Conservation (phyloP, 2,329 filamentous ascomycete genomes). For the Monosporascus sp. region DNA sequence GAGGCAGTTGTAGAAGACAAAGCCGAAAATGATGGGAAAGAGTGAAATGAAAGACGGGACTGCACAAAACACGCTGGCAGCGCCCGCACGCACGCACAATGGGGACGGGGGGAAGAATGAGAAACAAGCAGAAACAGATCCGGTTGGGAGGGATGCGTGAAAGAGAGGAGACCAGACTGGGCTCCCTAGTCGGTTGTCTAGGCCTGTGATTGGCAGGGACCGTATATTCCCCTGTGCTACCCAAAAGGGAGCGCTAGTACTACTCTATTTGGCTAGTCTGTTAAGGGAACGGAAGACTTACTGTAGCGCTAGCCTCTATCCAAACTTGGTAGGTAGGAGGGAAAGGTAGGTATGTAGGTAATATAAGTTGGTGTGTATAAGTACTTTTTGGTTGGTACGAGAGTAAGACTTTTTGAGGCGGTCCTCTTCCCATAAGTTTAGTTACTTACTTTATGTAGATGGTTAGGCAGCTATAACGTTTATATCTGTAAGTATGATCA, state of each 20-base stretch:
- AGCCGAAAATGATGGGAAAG: slow-evolving; percentile 19
- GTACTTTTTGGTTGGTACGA: background rate
- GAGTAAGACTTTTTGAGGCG: too few species aligned
- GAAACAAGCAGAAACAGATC: background rate
- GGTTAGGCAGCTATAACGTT: too few species aligned
- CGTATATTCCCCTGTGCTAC: background rate
- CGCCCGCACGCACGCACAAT: background rate
- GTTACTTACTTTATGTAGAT: too few species aligned
- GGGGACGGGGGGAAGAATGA: background rate
- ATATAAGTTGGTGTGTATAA: background rate
- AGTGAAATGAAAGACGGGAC: slow-evolving; percentile 22
- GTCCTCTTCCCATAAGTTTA: too few species aligned
- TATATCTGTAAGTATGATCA: too few species aligned
- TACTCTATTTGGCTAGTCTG: background rate
- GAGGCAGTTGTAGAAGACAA: slow-evolving; percentile 20
- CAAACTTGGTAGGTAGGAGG: background rate
- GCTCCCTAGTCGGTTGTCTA: background rate
- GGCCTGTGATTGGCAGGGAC: background rate
- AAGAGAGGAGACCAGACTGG: background rate
- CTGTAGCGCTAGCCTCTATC: background rate
- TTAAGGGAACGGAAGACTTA: background rate
- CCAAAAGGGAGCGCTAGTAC: background rate
- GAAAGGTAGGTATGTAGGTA: background rate
- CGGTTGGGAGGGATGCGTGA: background rate
- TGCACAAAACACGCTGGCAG: slow-evolving; percentile 5